Evolutionary conservation across 495 filamentous ascomycete genomes (phyloP), one percentile per base, ranked within the genome.

Genomic region (Neurospora africana): DNA sequence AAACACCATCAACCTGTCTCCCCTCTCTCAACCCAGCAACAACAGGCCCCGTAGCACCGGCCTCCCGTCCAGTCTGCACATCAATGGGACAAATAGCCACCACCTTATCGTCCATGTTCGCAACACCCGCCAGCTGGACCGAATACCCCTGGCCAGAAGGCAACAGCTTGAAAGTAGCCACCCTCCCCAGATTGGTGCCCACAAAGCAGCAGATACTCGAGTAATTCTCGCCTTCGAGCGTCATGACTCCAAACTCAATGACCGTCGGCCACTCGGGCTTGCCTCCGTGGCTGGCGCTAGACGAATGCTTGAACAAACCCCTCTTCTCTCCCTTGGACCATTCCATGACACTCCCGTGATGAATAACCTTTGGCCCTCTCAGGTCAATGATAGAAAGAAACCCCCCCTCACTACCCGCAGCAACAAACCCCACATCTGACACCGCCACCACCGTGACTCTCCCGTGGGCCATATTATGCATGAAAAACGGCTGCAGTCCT

Each of bases 241-340:
- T 95, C 89, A 99, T 90, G 37, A 98, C 92, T 72, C 92, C 93
- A 83, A 98, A 99, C 79, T 97, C 92, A 13, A 98, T 86, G 44
- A 81, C 83, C 8, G 90, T 92, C 37, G 89, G 88, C 89, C 89
- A 97, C 78, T 96, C 95, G 36, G n/a, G 15, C 69, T 87, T 81
- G 21, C 65, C 70, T 79, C 71, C 78, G 5, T 80, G 80, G 37
- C 86, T 79, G 21, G 81, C 81, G 69, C 84, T 86, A 68, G 74
- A 78, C 43, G 79, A 76, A 11, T 78, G 70, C 47, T 80, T 82
- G 38, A 97, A 90, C 70, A 91, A 92, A 37, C 86, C 82, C 13
- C 90, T 87, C 79, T 93, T 97, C 68, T 90, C 86, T 7, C 84
- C 80, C 78, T 92, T 93, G 40, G 84, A 78, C 33, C 97, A 87